Percentiles rank a stretch among this genome's conserved stretches.
phyloP scores from a whole-genome alignment of 306 rosid species.

The Chamaecrista fasciculata region DNA sequence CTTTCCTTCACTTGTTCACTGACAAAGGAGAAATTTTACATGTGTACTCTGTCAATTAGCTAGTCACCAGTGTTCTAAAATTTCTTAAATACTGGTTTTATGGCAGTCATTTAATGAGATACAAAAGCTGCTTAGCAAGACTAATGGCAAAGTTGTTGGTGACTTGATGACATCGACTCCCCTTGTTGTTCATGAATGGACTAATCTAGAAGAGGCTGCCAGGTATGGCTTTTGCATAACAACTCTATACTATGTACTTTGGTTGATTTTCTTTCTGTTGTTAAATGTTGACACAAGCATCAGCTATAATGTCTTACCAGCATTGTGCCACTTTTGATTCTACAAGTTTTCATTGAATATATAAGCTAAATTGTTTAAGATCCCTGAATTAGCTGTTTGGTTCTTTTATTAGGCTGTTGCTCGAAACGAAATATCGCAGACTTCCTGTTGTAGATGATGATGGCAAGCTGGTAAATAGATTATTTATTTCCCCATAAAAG shows the following conservation, averaged over 20 bases:
- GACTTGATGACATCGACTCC: conserved; percentile 95
- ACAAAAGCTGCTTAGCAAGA: conserved; percentile 83
- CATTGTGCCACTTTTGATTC: conserved; percentile 1
- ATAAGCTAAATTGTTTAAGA: not conserved
- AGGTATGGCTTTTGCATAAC: conserved; percentile 42
- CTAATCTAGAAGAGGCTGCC: conserved; percentile 85
- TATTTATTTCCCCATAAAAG: not conserved
- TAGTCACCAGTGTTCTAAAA: not conserved
- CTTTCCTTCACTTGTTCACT: conserved; percentile 2
- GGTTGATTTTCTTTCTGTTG: not conserved
- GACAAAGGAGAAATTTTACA: conserved; percentile 11
- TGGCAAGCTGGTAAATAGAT: conserved; percentile 73
- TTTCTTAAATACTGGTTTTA: conserved; percentile 42
- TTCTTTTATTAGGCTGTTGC: conserved; percentile 62
- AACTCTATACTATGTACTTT: not conserved
- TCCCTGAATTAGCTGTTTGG: conserved; percentile 8
- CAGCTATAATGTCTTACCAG: not conserved
- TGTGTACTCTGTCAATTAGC: conserved; percentile 11
- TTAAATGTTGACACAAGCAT: not conserved
- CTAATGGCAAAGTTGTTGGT: conserved; percentile 89
- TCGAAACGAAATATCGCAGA: conserved; percentile 84
- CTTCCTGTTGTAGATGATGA: conserved; percentile 80
- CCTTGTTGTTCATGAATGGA: conserved; percentile 76
- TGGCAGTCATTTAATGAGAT: conserved; percentile 86
- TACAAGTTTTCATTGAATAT: conserved; percentile 10